Base-by-base conservation (phyloP, 345 rosid species). In the Gossypium raimondii region DNA sequence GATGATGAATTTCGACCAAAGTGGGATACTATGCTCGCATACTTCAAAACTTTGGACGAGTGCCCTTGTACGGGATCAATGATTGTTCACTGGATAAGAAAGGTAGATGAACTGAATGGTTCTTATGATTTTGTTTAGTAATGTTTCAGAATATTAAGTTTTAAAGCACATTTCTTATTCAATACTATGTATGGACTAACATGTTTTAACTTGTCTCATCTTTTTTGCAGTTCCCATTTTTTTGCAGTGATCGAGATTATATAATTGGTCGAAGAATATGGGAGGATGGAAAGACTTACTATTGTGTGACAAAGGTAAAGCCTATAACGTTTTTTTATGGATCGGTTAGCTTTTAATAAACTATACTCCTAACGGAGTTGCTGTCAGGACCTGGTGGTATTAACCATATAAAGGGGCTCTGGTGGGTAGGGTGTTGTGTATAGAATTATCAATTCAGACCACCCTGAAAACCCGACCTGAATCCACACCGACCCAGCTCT, bases 1-100 rank as follows among this genome's bases (percentile, higher is more conserved):
- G 99, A 93, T 77, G 97, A 95, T 73, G 98, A 91, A 51, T 64
- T 58, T 84, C 87, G 99, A 56, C 91, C 91, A 7, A 93, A 91
- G 80, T 95, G 98, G 98, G 99, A 95, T 85, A 85, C 87, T 52
- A 93, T 95, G 99, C 97, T 95, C 76, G 76, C 91, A n/a, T 80
- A 90, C 81, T 83, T 83, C 72, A 91, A 88, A 73, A 90, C 87
- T 34, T 80, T 93, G 77, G 90, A 90, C 79, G 97, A 95, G 76
- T 81, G 82, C 81, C 83, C 94, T 77, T 78, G 75, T 71, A 87
- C 94, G 10, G 99, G 98, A 78, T 80, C 87, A 41, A 89, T 81
- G 75, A 82, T 89, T 75, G 87, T 85, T 78, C 99, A 88, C 56
- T 95, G 98, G 98, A 89, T 89, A 4, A 93, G 90, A 69, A 95